Conservation (phyloP, 2,329 filamentous ascomycete genomes). For the Periconia sp. region DNA sequence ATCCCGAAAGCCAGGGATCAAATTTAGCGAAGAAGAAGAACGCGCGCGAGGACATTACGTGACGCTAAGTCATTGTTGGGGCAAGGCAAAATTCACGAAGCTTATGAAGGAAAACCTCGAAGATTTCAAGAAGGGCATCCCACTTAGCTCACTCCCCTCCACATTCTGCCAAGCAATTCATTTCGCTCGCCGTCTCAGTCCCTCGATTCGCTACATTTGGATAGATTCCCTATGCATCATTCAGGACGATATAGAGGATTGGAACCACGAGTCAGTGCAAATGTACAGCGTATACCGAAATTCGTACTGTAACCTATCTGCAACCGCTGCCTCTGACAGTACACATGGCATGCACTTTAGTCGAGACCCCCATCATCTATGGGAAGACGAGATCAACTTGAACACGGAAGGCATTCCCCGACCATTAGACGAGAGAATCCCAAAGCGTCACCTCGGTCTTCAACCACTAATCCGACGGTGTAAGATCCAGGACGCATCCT, state of each 20-base stretch:
- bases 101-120: not conserved
- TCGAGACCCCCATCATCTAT: conserved; percentile 1
- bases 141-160: conserved; percentile 2
- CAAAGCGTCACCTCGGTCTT: not conserved
- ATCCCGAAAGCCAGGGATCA: too few relatives aligned
- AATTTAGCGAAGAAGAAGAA: too few relatives aligned
- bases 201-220: conserved; percentile 8
- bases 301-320: conserved; percentile 26
- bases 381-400: conserved; percentile 16
- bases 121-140: conserved; percentile 4
- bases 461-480: conserved; percentile 1
- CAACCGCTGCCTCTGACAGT: conserved; percentile 18
- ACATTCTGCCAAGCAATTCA: conserved; percentile 12
- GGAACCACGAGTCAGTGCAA: conserved; percentile 13
- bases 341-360: conserved; percentile 16
- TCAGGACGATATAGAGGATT: conserved; percentile 14
- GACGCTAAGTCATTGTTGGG: conserved; percentile 5
- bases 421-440: not conserved
- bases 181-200: conserved; percentile 6
- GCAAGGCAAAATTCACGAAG: not conserved
- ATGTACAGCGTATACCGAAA: conserved; percentile 20
- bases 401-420: conserved; percentile 6
- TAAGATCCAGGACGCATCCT: conserved; percentile 8
- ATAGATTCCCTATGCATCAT: conserved; percentile 12
- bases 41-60: not conserved